Percentiles rank a stretch among this genome's conserved stretches.
Evolutionary conservation across 805 yeast genomes (phyloP).

Genomic region (Isabelozyma rhagii): DNA sequence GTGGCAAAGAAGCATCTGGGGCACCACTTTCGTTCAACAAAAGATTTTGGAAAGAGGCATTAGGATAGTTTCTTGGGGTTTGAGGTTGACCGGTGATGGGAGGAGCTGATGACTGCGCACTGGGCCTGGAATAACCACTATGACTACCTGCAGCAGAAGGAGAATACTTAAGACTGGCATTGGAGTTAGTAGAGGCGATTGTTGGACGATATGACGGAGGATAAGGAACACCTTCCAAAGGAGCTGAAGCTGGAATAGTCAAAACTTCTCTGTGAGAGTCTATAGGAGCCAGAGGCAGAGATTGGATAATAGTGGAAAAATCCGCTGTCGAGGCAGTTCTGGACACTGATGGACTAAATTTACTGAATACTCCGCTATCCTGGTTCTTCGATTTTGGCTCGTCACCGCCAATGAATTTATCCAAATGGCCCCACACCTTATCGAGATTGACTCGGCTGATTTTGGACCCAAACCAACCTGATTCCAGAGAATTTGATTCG

Average conservation of each 20-base stretch:
- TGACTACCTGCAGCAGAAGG: constrained; percentile 3
- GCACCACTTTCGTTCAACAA: neutral
- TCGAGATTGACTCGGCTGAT: constrained; percentile 65
- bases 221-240: neutral
- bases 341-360: constrained; percentile 67
- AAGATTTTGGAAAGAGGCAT: neutral
- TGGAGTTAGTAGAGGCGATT: neutral
- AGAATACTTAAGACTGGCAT: constrained; percentile 2
- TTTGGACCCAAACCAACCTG: constrained; percentile 69
- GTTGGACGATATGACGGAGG: constrained; percentile 2
- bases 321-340: constrained; percentile 46
- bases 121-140: constrained; percentile 2
- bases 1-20: neutral
- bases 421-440: constrained; percentile 84
- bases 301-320: constrained; percentile 17
- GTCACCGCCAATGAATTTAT: constrained; percentile 89
- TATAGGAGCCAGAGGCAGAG: constrained; percentile 4
- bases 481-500: constrained; percentile 38
- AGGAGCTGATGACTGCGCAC: neutral
- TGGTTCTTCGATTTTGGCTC: constrained; percentile 32
- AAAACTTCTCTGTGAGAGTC: constrained; percentile 1
- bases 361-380: constrained; percentile 62
- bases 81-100: neutral
- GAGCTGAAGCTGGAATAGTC: neutral
- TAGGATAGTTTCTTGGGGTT: neutral